Base-by-base conservation (phyloP, 352 stramenopile genomes). In the Pythium catenulatum region DNA sequence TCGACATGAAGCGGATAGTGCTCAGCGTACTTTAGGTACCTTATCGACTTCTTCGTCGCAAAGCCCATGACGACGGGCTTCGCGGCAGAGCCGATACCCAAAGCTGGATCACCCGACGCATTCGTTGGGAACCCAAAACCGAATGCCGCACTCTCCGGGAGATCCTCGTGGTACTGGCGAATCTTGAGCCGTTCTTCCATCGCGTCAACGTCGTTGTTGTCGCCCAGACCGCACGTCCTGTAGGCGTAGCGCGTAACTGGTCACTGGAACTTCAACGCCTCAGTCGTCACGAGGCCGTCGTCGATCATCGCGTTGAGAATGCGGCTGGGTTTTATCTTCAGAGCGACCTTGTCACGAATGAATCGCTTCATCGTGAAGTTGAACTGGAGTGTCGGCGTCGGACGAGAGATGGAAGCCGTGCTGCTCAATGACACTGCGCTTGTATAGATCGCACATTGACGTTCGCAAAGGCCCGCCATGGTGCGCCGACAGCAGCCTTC, bases 281-380 rank as follows among this genome's bases (percentile, higher is more conserved):
- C 36, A 15, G 6, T 37, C 30, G 19, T 14, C 37, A 81, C 27
- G 27, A 81, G 21, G 6, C 45, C 30, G 14, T 7, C 45, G 43
- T 81, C 73, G 58, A 81, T 81, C 58, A 81, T 81, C 4, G 27
- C 54, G 54, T 81, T 81, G 19, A 81, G 73, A 21, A 81, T 73
- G 15, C 73, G 56, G 3, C 56, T 73, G 23, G 73, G 23, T 15
- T 61, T 81, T 4, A 73, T n/a, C 58, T 73, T 70, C 36, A 63
- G 37, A 37, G 48, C 23, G 3, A 45, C 45, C 39, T 81, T 21
- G 25, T 63, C 58, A 9, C 73, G 74, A 21, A 79, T 32, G 25
- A 79, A 79, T 14, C 69, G 69, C 52, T 79, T 79, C 69, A 80
- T 80, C 6, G 25, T 45, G 25, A 80, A n/a, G 72, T 80, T 80